These are phyloP conservation scores for Pseudopediastrum boryanum DNA, from an alignment of 139 green algal genomes.

Conservation along the genomic window DNA sequence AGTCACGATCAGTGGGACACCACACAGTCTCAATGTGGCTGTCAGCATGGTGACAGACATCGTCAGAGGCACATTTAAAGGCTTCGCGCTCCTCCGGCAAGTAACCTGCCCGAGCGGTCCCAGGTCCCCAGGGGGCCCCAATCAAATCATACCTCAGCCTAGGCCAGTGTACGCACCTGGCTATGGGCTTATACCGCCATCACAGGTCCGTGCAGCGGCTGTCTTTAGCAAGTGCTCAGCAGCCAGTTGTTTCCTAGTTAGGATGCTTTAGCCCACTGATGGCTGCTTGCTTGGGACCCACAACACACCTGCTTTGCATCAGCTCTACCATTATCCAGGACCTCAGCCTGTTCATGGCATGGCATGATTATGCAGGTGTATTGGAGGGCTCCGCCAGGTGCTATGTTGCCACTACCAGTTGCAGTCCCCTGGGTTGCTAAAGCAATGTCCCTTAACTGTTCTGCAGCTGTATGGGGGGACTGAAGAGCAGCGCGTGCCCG, in stretches of 20 bases:
- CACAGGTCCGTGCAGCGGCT: constrained; percentile 44
- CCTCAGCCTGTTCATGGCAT: background rate
- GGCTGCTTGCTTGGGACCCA: background rate
- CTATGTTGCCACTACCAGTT: background rate
- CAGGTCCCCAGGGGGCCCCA: background rate
- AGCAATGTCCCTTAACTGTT: background rate
- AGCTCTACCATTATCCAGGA: background rate
- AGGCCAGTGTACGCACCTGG: constrained; percentile 53
- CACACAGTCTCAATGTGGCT: constrained; percentile 51
- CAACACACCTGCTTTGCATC: background rate
- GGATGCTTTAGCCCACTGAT: background rate
- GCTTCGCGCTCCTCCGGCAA: constrained; percentile 69
- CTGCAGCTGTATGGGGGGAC: constrained; percentile 38
- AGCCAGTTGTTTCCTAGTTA: background rate
- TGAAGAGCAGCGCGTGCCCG: constrained; percentile 30
- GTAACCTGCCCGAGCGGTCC: constrained; percentile 34
- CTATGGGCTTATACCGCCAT: constrained; percentile 69
- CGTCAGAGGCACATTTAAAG: constrained; percentile 70
- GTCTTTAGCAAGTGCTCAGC: background rate
- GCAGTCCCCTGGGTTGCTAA: background rate
- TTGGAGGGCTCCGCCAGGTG: background rate
- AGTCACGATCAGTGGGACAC: constrained; percentile 63
- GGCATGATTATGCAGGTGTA: background rate
- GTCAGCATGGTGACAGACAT: constrained; percentile 65
- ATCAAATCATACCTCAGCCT: constrained; percentile 40